Evolutionary conservation across 2,329 filamentous ascomycete species (phyloP), one percentile per base, ranked within the genome.

Genomic region (Biscogniauxia sp.): DNA sequence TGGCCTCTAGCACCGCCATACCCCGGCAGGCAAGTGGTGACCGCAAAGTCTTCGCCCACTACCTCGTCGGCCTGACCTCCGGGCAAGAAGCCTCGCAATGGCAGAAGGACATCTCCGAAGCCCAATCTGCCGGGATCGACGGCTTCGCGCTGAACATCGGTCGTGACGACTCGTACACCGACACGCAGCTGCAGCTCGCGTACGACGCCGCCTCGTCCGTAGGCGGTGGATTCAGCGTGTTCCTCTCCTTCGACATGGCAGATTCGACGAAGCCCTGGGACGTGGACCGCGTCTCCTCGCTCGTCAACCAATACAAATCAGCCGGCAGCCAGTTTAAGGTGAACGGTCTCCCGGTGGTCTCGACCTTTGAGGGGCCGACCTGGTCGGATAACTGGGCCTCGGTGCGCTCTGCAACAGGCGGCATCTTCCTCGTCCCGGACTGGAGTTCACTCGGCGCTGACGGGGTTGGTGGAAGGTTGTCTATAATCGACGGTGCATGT

Each of bases 351-450:
- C 75, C 80, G 0, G 72, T 83, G 9, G 80, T 83, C n/a, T 81
- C 79, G 4, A 84, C 82, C 0, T 84, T 84, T 58, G 81, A 82
- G 67, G 82, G 82, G 1, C 71, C 77, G 5, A 67, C 64, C 23
- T 78, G 77, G 67, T 73, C 75, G 4, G 71, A 72, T 23, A 77
- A 81, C 67, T 82, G 79, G 79, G 59, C 66, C 1, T 62, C 66
- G 0, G 79, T 83, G 56, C 76, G 77, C 51, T 60, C 66, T 19
- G 63, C 69, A 23, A 75, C 74, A 0, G 75, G 74, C 1, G 75
- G 69, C 7, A 75, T 79, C 25, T 79, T 74, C 63, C 69, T 81
- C 51, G 73, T 81, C 4, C 81, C 81, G 2, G 78, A 81, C 60
- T 83, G 79, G 78, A 75, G 78, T 9, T 79, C 76, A 3, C 70